Conservation (phyloP, 495 filamentous ascomycete species). For the Monascus purpureus region DNA sequence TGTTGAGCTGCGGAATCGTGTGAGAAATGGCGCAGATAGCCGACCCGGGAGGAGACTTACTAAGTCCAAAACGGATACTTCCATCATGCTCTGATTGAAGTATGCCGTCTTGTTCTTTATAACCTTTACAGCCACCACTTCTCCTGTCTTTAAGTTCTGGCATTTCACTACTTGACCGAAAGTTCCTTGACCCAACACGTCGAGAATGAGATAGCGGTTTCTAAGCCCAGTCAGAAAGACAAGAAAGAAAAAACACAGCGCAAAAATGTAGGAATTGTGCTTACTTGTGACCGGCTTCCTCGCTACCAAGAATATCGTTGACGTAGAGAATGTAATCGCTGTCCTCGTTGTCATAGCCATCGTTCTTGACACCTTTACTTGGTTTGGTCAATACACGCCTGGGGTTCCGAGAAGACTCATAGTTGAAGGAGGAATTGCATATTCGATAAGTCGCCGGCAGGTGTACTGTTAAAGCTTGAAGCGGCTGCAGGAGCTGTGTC, state of each 20-base stretch:
- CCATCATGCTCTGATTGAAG: conserved; percentile 99
- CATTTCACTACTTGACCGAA: conserved; percentile 99
- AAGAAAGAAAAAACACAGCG: neutral
- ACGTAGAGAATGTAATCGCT: conserved; percentile 99
- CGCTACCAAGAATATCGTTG: conserved; percentile 95
- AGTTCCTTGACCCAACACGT: conserved; percentile 95
- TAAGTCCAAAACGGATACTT: conserved; percentile 93
- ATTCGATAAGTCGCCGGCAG: conserved; percentile 93
- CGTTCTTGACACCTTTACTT: conserved; percentile 97
- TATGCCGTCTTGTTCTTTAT: conserved; percentile 99
- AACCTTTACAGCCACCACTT: conserved; percentile 97
- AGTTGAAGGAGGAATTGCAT: conserved; percentile 97
- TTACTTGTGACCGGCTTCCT: conserved; percentile 94
- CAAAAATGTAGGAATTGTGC: conserved; percentile 9
- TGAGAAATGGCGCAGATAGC: neutral
- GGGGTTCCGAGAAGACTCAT: conserved; percentile 97
- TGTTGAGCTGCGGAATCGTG: conserved; percentile 60
- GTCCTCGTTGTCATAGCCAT: conserved; percentile 98
- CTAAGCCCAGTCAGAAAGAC: conserved; percentile 26
- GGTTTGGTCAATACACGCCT: conserved; percentile 96
- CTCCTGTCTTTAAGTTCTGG: conserved; percentile 94
- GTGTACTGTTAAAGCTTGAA: conserved; percentile 91
- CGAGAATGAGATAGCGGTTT: conserved; percentile 95
- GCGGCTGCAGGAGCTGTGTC: conserved; percentile 44
- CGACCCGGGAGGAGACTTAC: conserved; percentile 38